Base-by-base conservation (phyloP, 192 early-diverging fungal genomes). In the Glomus cerebriforme region DNA sequence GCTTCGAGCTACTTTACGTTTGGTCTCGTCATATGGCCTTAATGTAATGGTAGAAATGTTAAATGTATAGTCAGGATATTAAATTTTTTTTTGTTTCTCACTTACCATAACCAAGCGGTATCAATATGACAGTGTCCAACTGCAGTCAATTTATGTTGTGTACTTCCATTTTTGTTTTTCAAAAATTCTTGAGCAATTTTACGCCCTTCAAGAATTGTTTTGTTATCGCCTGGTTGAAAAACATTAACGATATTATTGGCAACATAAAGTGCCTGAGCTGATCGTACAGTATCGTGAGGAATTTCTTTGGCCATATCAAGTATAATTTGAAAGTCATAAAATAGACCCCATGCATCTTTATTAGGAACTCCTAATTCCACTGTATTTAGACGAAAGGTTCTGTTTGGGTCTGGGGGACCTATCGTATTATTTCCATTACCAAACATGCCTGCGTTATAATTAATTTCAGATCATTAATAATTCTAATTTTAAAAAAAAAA, bases 21-120 rank as follows among this genome's bases (percentile, higher is more conserved):
- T 97, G 4, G 98, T 99, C 84, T 99, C 98, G 75, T 91, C 97
- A 82, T 92, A 99, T 7, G 98, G 96, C 98, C 96, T 84, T 19
- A n/a, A 29, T 7, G 12, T 37, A 68, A 68, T 60, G 0, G 60
- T 19, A 17, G 34, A 63, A 17, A 31, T n/a, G 4, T 59, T 15
- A 74, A 74, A 17, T 43, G 39, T 13, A 1, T 43, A 0, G 39
- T 43, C 10, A 12, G 12, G 0, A 5, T 43, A 43, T 2, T 43
- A 43, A 22, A 59, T 34, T 29, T 39, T 31, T 29, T 34, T 22
- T n/a, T 15, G 34, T n/a, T 26, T 24, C 19, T 81, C 58, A 81
- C 77, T 80, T 58, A 85, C 81, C 88, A 98, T 35, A 98, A 84
- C 96, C 98, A 98, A 26, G 98, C 96, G 13, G 93, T 93, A 82